phyloP scores from a whole-genome alignment of 768 basidiomycete genomes.

The Boletellus ananas region DNA sequence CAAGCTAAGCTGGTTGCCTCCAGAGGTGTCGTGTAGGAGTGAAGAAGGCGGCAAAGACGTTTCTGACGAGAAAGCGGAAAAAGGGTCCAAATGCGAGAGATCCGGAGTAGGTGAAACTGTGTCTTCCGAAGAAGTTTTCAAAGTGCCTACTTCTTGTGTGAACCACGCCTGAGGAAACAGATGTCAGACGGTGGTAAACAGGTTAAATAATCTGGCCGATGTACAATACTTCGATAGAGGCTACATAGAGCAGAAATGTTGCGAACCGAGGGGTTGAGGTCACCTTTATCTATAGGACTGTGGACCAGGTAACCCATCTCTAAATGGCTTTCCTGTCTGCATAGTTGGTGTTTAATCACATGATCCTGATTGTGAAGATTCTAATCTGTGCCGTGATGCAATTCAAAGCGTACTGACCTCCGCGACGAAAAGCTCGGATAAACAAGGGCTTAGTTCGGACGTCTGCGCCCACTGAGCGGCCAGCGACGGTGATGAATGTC shows the following conservation, averaged over 20 bases:
- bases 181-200: constrained; percentile 7
- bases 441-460: constrained; percentile 69
- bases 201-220: constrained; percentile 25
- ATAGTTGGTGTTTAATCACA: constrained; percentile 51
- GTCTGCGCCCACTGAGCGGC: constrained; percentile 83
- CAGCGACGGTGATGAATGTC: constrained; percentile 46
- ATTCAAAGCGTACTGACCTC: constrained; percentile 40
- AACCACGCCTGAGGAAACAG: constrained; percentile 71
- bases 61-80: constrained; percentile 32
- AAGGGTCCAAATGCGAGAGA: constrained; percentile 38
- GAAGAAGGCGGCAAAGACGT: constrained; percentile 46
- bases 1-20: constrained; percentile 54
- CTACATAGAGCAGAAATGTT: constrained; percentile 73
- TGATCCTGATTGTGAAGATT: constrained; percentile 32
- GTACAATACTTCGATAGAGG: constrained; percentile 82
- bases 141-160: constrained; percentile 58
- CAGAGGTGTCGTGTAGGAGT: constrained; percentile 32
- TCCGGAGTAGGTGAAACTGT: constrained; percentile 49
- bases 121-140: constrained; percentile 59
- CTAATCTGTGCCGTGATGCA: constrained; percentile 1
- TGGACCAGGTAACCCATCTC: constrained; percentile 67
- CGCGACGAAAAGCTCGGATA: constrained; percentile 58
- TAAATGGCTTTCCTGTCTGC: constrained; percentile 73
- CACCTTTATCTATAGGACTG: constrained; percentile 49
- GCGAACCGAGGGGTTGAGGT: constrained; percentile 68